Conservation (phyloP, 2,329 filamentous ascomycete genomes). For the Ilyonectria sp. region DNA sequence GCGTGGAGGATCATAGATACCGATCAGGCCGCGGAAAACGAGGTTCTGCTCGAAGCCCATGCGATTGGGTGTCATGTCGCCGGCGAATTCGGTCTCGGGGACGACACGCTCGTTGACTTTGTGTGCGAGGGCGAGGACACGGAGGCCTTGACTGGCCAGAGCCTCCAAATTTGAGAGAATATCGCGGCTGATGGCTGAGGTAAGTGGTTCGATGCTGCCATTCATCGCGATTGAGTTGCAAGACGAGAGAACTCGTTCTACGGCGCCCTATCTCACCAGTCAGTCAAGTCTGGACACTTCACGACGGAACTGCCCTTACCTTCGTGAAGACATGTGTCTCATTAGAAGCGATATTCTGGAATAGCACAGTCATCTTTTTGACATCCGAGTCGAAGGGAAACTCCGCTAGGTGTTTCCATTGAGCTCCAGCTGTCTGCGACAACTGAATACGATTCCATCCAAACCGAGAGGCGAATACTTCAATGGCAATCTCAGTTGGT, state of each 20-base stretch:
- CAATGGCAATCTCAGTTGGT: slow-evolving; percentile 79
- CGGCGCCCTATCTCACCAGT: slow-evolving; percentile 64
- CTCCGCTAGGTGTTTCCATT: slow-evolving; percentile 74
- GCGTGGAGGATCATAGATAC: slow-evolving; percentile 78
- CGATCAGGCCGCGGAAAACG: slow-evolving; percentile 75
- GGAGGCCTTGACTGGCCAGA: slow-evolving; percentile 73
- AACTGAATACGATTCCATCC: slow-evolving; percentile 71
- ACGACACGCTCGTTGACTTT: slow-evolving; percentile 32
- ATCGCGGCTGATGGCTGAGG: slow-evolving; percentile 60
- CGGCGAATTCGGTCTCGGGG: slow-evolving; percentile 49
- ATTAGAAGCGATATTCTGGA: slow-evolving; percentile 58
- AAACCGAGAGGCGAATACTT: slow-evolving; percentile 81
- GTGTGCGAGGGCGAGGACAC: slow-evolving; percentile 74
- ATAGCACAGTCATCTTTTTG: slow-evolving; percentile 84
- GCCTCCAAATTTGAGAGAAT: slow-evolving; percentile 77
- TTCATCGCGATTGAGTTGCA: slow-evolving; percentile 66
- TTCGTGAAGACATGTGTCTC: slow-evolving; percentile 70
- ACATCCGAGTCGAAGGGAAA: slow-evolving; percentile 82
- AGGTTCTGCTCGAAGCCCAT: slow-evolving; percentile 66
- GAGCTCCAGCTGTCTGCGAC: slow-evolving; percentile 61
- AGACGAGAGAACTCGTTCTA: slow-evolving; percentile 75
- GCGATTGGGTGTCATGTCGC: slow-evolving; percentile 38
- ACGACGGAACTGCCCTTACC: slow-evolving; percentile 44
- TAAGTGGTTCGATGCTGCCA: slow-evolving; percentile 53
- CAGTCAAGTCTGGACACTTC: not conserved